A percentile compares a stretch with the other conserved stretches of the same genome.
These are phyloP conservation scores for Pseudozyma tsukubaensis DNA, from an alignment of 1,284 basidiomycete species.

Conservation along the genomic window DNA sequence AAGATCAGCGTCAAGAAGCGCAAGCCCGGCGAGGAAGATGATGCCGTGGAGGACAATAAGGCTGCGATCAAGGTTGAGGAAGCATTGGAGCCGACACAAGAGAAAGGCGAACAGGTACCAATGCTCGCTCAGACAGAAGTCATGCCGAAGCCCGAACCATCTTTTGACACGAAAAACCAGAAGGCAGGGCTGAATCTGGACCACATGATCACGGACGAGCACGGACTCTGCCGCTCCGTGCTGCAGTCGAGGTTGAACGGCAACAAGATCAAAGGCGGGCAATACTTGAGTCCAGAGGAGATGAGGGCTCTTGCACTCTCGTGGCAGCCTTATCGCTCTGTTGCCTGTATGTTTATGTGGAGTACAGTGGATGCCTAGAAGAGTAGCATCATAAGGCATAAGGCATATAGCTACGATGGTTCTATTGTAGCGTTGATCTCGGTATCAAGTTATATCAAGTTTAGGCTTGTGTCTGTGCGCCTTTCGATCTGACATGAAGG, in stretches of 20 bases:
- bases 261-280: conserved; percentile 63
- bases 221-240: conserved; percentile 33
- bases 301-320: conserved; percentile 59
- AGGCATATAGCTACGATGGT: too few relatives aligned
- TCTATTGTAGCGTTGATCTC: too few relatives aligned
- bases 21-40: conserved; percentile 45
- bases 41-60: conserved; percentile 12
- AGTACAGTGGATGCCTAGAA: conserved; percentile 49
- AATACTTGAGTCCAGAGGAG: conserved; percentile 63
- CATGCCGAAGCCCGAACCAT: conserved; percentile 34
- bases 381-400: neutral
- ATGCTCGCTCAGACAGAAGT: conserved; percentile 32
- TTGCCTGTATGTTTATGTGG: conserved; percentile 65
- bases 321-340: conserved; percentile 63
- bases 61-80: conserved; percentile 9
- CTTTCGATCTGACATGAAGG: conserved; percentile 12
- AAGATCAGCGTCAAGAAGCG: conserved; percentile 55
- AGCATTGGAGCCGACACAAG: conserved; percentile 33
- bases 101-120: conserved; percentile 25
- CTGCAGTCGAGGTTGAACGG: conserved; percentile 56
- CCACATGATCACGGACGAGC: conserved; percentile 35
- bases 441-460: neutral
- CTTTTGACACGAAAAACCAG: conserved; percentile 5
- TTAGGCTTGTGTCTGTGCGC: neutral
- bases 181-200: conserved; percentile 16